Percentiles rank a stretch among this genome's conserved stretches.
Evolutionary conservation across 371 early-diverging fungal genomes (phyloP).

Genomic region (Racocetra persica): DNA sequence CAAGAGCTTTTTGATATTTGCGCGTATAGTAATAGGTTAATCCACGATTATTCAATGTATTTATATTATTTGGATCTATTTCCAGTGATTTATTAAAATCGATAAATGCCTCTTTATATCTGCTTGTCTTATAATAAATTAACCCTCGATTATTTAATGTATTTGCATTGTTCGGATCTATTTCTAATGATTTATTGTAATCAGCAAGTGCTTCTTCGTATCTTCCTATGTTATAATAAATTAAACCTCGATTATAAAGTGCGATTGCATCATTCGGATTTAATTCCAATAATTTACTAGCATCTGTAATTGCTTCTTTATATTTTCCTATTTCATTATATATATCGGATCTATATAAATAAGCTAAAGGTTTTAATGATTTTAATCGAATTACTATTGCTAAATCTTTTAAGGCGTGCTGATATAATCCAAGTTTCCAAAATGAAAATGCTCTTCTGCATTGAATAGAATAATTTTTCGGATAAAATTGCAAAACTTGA

Average conservation of each 20-base stretch:
- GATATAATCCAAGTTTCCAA: neutral
- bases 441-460: neutral
- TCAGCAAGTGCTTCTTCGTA: slow-evolving; percentile 21
- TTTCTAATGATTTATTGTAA: slow-evolving; percentile 13
- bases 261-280: no score
- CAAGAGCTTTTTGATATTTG: neutral
- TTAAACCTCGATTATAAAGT: slow-evolving; percentile 4
- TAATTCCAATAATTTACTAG: slow-evolving; percentile 6
- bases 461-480: slow-evolving; percentile 28
- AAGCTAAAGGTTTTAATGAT: neutral
- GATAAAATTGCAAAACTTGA: slow-evolving; percentile 15
- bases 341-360: neutral
- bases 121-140: neutral
- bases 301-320: neutral
- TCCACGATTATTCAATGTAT: slow-evolving; percentile 21
- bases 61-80: neutral
- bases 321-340: neutral
- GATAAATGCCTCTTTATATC: neutral
- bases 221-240: slow-evolving; percentile 13
- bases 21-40: neutral
- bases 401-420: neutral
- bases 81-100: slow-evolving; percentile 15
- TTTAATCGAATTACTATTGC: neutral
- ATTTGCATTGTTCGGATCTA: slow-evolving; percentile 23
- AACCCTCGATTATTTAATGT: slow-evolving; percentile 15